Base-by-base conservation (phyloP, 495 filamentous ascomycete genomes). In the Daldinia decipiens region DNA sequence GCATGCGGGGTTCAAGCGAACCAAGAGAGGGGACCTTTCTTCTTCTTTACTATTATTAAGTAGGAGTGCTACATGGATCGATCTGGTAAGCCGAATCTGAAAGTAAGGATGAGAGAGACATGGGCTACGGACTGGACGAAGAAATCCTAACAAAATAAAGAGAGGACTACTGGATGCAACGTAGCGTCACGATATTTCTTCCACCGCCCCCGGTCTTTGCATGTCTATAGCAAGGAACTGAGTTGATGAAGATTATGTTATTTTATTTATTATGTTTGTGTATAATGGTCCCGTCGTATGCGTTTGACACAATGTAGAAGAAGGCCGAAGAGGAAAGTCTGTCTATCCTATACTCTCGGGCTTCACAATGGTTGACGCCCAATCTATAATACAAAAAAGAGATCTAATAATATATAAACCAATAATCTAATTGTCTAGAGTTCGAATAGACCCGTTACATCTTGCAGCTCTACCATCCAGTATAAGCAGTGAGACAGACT, bases 1-100 rank as follows among this genome's bases (percentile, higher is more conserved):
- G 69, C 69, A 64, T 72, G 69, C 59, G 69, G 59, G 69, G 59
- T 39, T 63, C 53, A 67, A 67, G 59, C 68, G 68, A 71, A 36
- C 68, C 63, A 66, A 71, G 58, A 62, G 57, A 62, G 58, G 26
- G 21, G 6, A 31, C 34, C 34, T 13, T 36, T 47, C 26, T 21
- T 19, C 17, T 45, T 32, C 7, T 7, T 58, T 51, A 24, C 56
- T 66, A 66, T 71, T 71, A 66, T 66, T 62, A 71, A 66, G 68
- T 71, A 71, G 57, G 68, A 70, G 2, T 3, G 3, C 19, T 57
- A 62, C 5, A 45, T 43, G 34, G 54, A 64, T 59, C 59, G 60
- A 69, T 69, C 54, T 69, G 43, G 59, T 19, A 64, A 53, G 39
- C 40, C 58, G 58, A 51, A 43, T 59, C 56, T 6, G 7, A 17